A percentile compares a stretch with the other conserved stretches of the same genome.
These are phyloP conservation scores for Alnus glutinosa DNA, from an alignment of 306 rosid species.

Conservation along the genomic window DNA sequence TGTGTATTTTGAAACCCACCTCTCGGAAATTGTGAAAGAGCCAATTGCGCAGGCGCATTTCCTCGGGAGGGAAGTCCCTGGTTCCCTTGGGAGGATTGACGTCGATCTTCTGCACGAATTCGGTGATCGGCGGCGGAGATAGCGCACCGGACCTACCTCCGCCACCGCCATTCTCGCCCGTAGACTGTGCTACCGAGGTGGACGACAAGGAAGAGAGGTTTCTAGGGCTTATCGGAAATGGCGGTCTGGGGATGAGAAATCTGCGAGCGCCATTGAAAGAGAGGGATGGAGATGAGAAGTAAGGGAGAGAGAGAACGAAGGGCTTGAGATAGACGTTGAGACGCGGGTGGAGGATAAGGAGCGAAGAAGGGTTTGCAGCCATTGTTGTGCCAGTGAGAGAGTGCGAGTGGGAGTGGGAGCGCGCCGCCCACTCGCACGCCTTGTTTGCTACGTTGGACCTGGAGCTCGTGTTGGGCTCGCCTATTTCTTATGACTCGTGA, in stretches of 20 bases:
- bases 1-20: conserved; percentile 29
- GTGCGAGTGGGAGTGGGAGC: background rate
- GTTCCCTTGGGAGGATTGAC: conserved; percentile 94
- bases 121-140: conserved; percentile 47
- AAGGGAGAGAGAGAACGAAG: conserved; percentile 40
- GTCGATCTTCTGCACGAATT: conserved; percentile 63
- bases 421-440: conserved; percentile 3
- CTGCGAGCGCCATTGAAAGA: conserved; percentile 29
- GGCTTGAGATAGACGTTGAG: conserved; percentile 48
- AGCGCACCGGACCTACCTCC: conserved; percentile 70
- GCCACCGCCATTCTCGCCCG: conserved; percentile 31
- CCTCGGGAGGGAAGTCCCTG: conserved; percentile 88
- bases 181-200: conserved; percentile 42
- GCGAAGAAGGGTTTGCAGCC: conserved; percentile 50
- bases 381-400: conserved; percentile 26
- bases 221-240: conserved; percentile 17
- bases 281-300: conserved; percentile 44
- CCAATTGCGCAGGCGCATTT: conserved; percentile 84
- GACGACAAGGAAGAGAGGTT: conserved; percentile 42
- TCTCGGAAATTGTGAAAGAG: conserved; percentile 82
- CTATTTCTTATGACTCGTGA: no score
- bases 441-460: conserved; percentile 1
- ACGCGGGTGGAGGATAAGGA: conserved; percentile 54
- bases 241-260: conserved; percentile 28
- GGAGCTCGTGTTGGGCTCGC: background rate